phyloP scores from a whole-genome alignment of 2,329 filamentous ascomycete species.

The Atkinsonella hypoxylon region DNA sequence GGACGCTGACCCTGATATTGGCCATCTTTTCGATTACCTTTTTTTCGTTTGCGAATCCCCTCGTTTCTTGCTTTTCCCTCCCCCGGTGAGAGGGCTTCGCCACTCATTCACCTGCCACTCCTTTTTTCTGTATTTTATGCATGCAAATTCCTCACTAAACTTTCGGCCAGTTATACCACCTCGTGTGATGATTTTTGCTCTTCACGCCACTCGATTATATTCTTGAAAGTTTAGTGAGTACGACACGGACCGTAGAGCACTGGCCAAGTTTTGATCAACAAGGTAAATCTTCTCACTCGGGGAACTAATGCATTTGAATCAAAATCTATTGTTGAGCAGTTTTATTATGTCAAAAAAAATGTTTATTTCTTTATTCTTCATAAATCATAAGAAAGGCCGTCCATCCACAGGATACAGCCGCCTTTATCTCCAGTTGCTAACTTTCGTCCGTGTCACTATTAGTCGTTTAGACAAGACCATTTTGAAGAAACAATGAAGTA shows the following conservation, averaged over 20 bases:
- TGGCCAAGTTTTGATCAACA: not conserved
- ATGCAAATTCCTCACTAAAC: not conserved
- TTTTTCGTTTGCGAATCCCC: not conserved
- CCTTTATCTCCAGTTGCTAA: not conserved
- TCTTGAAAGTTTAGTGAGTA: not conserved
- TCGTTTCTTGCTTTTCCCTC: not conserved
- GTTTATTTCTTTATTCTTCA: no score
- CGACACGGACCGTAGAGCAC: not conserved
- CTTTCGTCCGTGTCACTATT: not conserved
- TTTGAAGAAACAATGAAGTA: slow-evolving; percentile 18
- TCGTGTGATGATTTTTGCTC: not conserved
- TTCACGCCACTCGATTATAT: not conserved
- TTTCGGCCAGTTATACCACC: not conserved
- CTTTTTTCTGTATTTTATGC: not conserved
- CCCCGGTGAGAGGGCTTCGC: slow-evolving; percentile 3
- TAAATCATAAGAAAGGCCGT: no score
- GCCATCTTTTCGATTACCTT: not conserved
- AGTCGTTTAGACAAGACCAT: not conserved
- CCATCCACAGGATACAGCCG: no score
- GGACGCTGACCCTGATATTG: not conserved
- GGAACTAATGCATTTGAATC: not conserved
- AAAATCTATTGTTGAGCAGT: no score
- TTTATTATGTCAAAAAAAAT: no score
- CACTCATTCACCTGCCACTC: slow-evolving; percentile 5
- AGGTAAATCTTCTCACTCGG: not conserved